A percentile compares a stretch with the other conserved stretches of the same genome.
phyloP scores from a whole-genome alignment of 2,329 filamentous ascomycete genomes.

The Mycosphaerella arachidis region DNA sequence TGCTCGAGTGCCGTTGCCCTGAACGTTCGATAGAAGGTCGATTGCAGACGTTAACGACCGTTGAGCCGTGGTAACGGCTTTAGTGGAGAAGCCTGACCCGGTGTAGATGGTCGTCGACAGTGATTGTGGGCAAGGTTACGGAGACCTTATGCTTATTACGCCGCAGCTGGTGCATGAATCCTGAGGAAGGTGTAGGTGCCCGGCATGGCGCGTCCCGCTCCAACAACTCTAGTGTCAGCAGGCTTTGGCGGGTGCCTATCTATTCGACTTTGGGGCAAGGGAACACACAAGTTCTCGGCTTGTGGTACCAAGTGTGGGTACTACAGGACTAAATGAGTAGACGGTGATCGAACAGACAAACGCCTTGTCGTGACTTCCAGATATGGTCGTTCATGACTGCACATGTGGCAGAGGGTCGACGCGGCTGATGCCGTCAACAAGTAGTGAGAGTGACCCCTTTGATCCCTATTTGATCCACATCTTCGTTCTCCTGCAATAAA shows the following conservation, averaged over 20 bases:
- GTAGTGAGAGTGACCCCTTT: conserved; percentile 17
- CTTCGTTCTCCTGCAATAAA: conserved; percentile 22
- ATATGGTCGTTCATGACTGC: conserved; percentile 5
- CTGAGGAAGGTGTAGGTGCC: conserved; percentile 17
- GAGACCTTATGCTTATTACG: conserved; percentile 21
- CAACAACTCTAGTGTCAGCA: conserved; percentile 19
- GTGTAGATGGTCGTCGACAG: conserved; percentile 18
- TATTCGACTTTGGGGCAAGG: background rate
- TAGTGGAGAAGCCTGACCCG: conserved; percentile 14
- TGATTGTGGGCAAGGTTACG: conserved; percentile 13
- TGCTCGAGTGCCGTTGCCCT: conserved; percentile 7
- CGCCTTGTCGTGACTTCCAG: conserved; percentile 12
- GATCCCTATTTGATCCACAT: conserved; percentile 22
- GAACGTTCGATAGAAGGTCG: conserved; percentile 16
- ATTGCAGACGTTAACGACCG: conserved; percentile 11
- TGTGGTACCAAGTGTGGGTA: background rate
- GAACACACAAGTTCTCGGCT: background rate
- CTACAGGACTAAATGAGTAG: background rate
- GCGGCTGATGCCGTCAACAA: conserved; percentile 19
- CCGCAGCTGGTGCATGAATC: conserved; percentile 17
- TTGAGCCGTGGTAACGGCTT: conserved; percentile 14
- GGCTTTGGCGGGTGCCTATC: background rate
- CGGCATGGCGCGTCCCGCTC: conserved; percentile 25
- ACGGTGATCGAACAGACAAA: conserved; percentile 12
- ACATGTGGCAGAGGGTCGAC: conserved; percentile 1